These are phyloP conservation scores for Stentor coeruleus DNA, from an alignment of 73 alveolate species.

Conservation along the genomic window DNA sequence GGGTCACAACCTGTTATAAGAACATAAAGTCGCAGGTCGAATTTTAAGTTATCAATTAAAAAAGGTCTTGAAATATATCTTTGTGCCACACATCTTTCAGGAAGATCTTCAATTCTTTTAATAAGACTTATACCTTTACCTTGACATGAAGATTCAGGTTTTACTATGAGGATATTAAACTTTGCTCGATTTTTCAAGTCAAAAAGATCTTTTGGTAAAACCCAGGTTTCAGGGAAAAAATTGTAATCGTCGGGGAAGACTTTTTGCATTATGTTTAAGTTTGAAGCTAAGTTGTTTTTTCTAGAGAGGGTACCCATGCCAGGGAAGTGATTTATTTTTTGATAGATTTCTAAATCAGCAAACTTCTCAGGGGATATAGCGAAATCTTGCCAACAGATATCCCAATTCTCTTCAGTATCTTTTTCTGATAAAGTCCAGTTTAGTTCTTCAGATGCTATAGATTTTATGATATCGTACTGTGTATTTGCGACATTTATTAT, in stretches of 20 bases:
- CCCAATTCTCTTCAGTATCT: slow-evolving; percentile 24
- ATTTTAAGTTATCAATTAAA: slow-evolving; percentile 91
- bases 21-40: slow-evolving; percentile 86
- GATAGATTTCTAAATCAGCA: slow-evolving; percentile 35
- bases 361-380: slow-evolving; percentile 50
- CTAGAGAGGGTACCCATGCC: slow-evolving; percentile 57
- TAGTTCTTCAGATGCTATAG: not conserved
- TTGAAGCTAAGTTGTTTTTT: slow-evolving; percentile 58
- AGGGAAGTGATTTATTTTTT: slow-evolving; percentile 71
- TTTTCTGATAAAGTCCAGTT: not conserved
- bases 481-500: not conserved
- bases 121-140: slow-evolving; percentile 71
- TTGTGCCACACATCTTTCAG: slow-evolving; percentile 76
- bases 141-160: slow-evolving; percentile 59
- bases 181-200: slow-evolving; percentile 24
- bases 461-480: slow-evolving; percentile 9
- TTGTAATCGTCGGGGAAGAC: slow-evolving; percentile 76
- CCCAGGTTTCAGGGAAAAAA: slow-evolving; percentile 84
- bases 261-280: slow-evolving; percentile 57
- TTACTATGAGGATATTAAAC: slow-evolving; percentile 36
- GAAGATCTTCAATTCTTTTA: slow-evolving; percentile 57
- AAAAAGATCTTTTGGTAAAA: not conserved
- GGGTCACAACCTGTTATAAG: slow-evolving; percentile 85
- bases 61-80: slow-evolving; percentile 86
- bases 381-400: slow-evolving; percentile 51